Base-by-base conservation (phyloP, 2,329 filamentous ascomycete species). In the Sclerotinia subarctica region DNA sequence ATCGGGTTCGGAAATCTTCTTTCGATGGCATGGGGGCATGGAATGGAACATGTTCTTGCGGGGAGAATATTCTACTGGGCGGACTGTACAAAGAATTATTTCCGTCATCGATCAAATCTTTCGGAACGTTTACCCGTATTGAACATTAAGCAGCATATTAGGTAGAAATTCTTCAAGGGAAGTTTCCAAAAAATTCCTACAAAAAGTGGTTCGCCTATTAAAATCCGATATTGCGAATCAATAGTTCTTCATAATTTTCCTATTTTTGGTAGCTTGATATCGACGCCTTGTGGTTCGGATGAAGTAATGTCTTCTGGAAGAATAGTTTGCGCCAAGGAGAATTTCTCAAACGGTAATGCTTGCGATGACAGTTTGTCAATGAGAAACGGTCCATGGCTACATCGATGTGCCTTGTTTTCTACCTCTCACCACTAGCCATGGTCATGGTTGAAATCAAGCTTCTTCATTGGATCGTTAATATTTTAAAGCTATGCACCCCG, bases 271-370 rank as follows among this genome's bases (percentile, higher is more conserved):
- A 10, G 32, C n/a, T 35, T 32, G 26, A 21, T 35, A 6, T 35
- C 44, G 44, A 44, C 21, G 32, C 15, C 15, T 24, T 21, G n/a
- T 35, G 21, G 19, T 60, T 32, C 57, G 29, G 5, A 60, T 49
- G 26, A 24, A 21, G 44, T 60, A 17, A 54, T 32, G 7, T 15
- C 6, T 47, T 60, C 58, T 60, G 44, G 58, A 60, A 49, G 58
- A 49, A 49, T 60, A 19, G 44, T 49, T 60, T 15, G 26, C 58
- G 44, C 44, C 58, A 60, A 49, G 44, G 58, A 24, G 24, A 60
- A 60, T 49, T 46, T 47, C 38, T 17, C 26, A 60, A n/a, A 21
- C 13, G 44, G n/a, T 8, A 19, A 60, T 60, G 44, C 58, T 32
- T 60, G 29, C 10, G 19, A 47, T 7, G 44, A 3, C 24, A 17